Evolutionary conservation across 2,329 filamentous ascomycete genomes (phyloP), one percentile per base, ranked within the genome.

Genomic region (Verticillium tricorpus): DNA sequence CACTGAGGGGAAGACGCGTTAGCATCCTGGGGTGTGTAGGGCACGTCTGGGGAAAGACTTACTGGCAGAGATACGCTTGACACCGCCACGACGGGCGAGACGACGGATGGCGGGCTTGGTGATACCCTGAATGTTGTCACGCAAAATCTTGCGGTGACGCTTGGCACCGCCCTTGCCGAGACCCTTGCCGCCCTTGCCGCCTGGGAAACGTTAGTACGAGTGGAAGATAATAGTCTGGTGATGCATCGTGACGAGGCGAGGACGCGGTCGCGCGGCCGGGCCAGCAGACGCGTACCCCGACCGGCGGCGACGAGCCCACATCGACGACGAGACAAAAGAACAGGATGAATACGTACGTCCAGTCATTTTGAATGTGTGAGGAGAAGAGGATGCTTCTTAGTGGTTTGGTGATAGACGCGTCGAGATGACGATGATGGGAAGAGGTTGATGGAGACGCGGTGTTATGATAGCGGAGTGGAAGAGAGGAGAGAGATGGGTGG

Each of bases 51-150:
- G 28, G 52, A 62, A 14, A 4, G 5, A 82, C 85, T 78, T 87
- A 91, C 89, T 96, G 78, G 93, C 93, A 74, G 93, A 97, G 76
- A 97, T 97, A 96, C 93, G 93, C 92, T 97, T 97, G 87, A 97
- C 93, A 93, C 93, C 93, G 81, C 93, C 93, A 95, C 93, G 93
- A 83, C 93, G 93, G 69, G 93, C 93, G 78, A 97, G 93, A 96
- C 93, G 93, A 75, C 93, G 90, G 82, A 97, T 97, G 74, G 93
- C 93, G 73, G 93, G 93, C 91, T 97, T 97, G 76, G 93, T 97
- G 78, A 97, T 97, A 83, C 93, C 93, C 85, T 97, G 93, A 77
- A 97, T 97, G 91, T 97, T 97, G 90, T 97, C 93, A 82, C 93
- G 92, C 80, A 97, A 87, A 85, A 97, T 97, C 91, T 97, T 97